Evolutionary conservation across 805 yeast species (phyloP).

Genomic region (Ogataea paraovalis): DNA sequence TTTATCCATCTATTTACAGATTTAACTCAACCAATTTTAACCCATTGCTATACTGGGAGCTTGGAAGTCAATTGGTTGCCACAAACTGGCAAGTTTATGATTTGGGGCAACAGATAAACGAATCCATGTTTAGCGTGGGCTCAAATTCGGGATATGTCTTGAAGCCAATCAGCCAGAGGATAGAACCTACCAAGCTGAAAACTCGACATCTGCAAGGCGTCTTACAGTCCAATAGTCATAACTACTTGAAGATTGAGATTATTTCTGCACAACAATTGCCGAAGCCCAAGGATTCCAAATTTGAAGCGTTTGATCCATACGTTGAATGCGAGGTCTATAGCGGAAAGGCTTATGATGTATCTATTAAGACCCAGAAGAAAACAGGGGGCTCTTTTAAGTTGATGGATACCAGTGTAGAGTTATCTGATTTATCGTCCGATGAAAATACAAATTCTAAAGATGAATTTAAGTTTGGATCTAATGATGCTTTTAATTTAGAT

Average conservation of each 20-base stretch:
- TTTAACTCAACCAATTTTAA: conserved; percentile 76
- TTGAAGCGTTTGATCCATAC: conserved; percentile 51
- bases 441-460: neutral
- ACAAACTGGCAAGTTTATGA: conserved; percentile 96
- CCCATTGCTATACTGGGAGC: conserved; percentile 76
- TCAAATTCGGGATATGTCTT: conserved; percentile 69
- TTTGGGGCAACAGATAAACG: conserved; percentile 81
- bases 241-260: conserved; percentile 38
- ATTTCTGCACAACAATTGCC: conserved; percentile 88
- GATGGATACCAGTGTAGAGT: neutral
- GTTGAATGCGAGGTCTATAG: conserved; percentile 61
- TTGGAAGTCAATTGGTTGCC: conserved; percentile 93
- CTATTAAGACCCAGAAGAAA: conserved; percentile 4
- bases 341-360: conserved; percentile 17
- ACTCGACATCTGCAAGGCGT: conserved; percentile 18
- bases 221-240: conserved; percentile 9
- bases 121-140: conserved; percentile 67
- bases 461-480: neutral
- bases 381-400: conserved; percentile 10
- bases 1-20: conserved; percentile 81
- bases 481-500: conserved; percentile 1
- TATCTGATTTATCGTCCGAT: neutral
- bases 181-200: conserved; percentile 15
- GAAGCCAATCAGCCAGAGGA: conserved; percentile 49
- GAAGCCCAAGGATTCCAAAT: conserved; percentile 51